These are phyloP conservation scores for Raphanus hybrid DNA, from an alignment of 441 rosid genomes.

Conservation along the genomic window DNA sequence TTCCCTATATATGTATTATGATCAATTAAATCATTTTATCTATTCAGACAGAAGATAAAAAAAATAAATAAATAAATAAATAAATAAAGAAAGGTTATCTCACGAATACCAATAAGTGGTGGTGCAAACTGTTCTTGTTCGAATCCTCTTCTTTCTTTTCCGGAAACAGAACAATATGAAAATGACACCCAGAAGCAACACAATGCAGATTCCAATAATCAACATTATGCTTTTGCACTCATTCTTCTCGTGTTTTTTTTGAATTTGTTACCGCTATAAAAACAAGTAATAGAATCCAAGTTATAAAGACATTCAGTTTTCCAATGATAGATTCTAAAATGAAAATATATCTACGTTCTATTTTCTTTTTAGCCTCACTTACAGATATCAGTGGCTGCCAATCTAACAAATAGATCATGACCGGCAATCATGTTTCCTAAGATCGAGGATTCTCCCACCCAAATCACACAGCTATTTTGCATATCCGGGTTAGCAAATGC, in stretches of 20 bases:
- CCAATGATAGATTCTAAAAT: not conserved
- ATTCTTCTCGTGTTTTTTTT: not conserved
- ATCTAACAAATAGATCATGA: conserved; percentile 56
- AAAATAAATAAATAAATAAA: no score
- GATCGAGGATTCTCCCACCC: conserved; percentile 60
- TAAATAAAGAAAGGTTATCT: not conserved
- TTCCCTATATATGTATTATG: not conserved
- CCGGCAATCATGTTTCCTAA: conserved; percentile 48
- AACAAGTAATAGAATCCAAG: not conserved
- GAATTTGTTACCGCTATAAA: not conserved
- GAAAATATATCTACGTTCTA: not conserved
- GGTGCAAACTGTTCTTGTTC: not conserved
- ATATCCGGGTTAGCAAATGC: not conserved
- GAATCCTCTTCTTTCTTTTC: conserved; percentile 44
- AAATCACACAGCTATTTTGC: conserved; percentile 58
- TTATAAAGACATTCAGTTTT: not conserved
- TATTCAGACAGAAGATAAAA: not conserved
- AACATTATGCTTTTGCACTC: not conserved
- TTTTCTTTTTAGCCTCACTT: not conserved
- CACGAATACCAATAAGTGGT: conserved; percentile 24
- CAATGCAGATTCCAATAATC: conserved; percentile 29
- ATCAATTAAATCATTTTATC: not conserved
- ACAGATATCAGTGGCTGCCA: conserved; percentile 50
- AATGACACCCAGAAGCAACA: conserved; percentile 44
- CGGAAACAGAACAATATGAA: conserved; percentile 43